These are phyloP conservation scores for Cryptococcus sp. DNA, from an alignment of 1,284 basidiomycete genomes.

Conservation along the genomic window DNA sequence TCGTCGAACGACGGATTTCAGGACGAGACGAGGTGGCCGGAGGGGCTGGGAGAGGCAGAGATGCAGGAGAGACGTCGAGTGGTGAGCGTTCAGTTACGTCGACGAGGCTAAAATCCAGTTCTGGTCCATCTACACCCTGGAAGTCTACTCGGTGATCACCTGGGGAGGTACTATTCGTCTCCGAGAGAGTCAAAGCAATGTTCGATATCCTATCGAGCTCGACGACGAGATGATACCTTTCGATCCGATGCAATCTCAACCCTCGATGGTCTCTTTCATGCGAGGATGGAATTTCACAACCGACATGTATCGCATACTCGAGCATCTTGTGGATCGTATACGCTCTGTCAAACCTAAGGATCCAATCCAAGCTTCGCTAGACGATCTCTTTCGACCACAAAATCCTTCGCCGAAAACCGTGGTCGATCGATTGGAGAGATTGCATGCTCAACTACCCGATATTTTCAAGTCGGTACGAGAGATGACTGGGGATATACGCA, in stretches of 20 bases:
- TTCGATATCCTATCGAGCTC: constrained; percentile 21
- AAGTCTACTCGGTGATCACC: constrained; percentile 22
- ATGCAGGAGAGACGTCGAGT: constrained; percentile 20
- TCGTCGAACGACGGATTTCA: constrained; percentile 16
- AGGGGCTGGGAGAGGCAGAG: constrained; percentile 13
- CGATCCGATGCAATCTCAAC: constrained; percentile 4
- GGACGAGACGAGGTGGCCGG: constrained; percentile 19
- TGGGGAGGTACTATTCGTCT: constrained; percentile 24
- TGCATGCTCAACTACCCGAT: constrained; percentile 10
- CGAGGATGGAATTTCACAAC: constrained; percentile 31
- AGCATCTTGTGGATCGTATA: constrained; percentile 22
- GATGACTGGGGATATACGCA: constrained; percentile 13
- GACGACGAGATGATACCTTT: constrained; percentile 16
- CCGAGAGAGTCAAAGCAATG: constrained; percentile 19
- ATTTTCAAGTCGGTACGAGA: constrained; percentile 11
- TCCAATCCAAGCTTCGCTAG: constrained; percentile 5
- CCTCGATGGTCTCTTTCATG: constrained; percentile 9
- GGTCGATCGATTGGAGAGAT: neutral
- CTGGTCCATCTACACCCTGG: constrained; percentile 27
- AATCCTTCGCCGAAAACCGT: neutral
- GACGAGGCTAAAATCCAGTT: constrained; percentile 9
- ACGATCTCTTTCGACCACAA: constrained; percentile 6
- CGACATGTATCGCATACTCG: constrained; percentile 29
- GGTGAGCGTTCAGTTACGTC: constrained; percentile 7
- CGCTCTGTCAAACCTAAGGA: constrained; percentile 4